Evolutionary conservation across 1,139 yeast genomes (phyloP), one percentile per base, ranked within the genome.

Genomic region (Pichia sp.): DNA sequence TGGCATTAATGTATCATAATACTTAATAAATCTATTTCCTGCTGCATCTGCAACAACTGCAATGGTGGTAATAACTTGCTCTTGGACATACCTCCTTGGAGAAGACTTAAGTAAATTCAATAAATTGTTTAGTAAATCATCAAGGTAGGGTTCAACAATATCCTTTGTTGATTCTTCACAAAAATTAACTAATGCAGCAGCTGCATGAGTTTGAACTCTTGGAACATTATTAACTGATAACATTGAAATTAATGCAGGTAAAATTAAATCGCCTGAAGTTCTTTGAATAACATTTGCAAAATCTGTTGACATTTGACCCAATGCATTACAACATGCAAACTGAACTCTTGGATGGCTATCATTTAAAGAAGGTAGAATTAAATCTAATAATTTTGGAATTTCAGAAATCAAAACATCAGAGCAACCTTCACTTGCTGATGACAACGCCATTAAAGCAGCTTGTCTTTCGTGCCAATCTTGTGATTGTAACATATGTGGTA

Each of bases 11-110:
- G 97, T 87, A 66, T 90, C 97, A 67, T 91, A 93, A 67, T 93
- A 93, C 71, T 91, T 91, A 62, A 84, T 78, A 66, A 93, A 93
- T 66, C 86, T 87, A 60, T 79, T 79, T 67, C 90, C 90, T 3
- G 99, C 97, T n/a, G 97, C 96, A 70, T 93, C 99, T 2, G 99
- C 99, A 60, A 93, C 93, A 59, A 91, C 88, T 31, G 99, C 96
- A 68, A 93, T 91, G 0, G 99, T 93, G 5, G 98, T 91, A 53
- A 93, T 77, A 13, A 93, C 97, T 71, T 93, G 99, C 66, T 93
- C 99, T 70, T 93, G 99, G 45, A 95, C 97, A 65, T 90, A 93
- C 61, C 90, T 77, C 68, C 90, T 88, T 45, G 95, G 95, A 50
- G 95, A 83, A 41, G 65, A 58, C 66, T 85, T 87, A 55, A 93